Evolutionary conservation across 108 stramenopile genomes (phyloP).

Genomic region (Cyclostephanos invisitatus): DNA sequence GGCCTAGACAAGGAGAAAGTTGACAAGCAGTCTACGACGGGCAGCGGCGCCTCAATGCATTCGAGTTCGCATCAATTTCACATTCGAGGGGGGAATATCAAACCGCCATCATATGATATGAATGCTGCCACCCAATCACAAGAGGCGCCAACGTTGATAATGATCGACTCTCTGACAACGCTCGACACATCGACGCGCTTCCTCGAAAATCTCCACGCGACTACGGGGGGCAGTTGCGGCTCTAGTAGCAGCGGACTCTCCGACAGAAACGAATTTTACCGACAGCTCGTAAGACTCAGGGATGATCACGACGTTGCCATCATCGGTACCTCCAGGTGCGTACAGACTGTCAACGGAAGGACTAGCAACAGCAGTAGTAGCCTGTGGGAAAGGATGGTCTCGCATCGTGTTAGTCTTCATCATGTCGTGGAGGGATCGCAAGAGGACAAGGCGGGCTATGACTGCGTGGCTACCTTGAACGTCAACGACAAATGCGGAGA

Average conservation of each 20-base stretch:
- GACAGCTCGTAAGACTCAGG: constrained; percentile 43
- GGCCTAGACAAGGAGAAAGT: constrained; percentile 30
- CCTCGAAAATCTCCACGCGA: constrained; percentile 42
- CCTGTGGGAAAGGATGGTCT: constrained; percentile 47
- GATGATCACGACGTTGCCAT: constrained; percentile 47
- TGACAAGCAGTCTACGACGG: not conserved
- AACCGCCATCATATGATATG: not conserved
- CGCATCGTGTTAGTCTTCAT: constrained; percentile 40
- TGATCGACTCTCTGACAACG: constrained; percentile 49
- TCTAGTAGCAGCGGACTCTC: constrained; percentile 40
- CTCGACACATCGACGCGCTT: constrained; percentile 41
- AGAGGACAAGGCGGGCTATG: constrained; percentile 32
- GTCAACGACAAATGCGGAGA: constrained; percentile 8
- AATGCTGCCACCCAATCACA: not conserved
- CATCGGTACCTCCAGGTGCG: constrained; percentile 21
- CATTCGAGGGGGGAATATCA: not conserved
- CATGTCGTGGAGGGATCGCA: constrained; percentile 39
- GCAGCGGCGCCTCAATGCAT: not conserved
- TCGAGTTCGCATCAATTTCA: not conserved
- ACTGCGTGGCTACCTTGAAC: constrained; percentile 35
- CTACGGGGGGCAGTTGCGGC: constrained; percentile 2
- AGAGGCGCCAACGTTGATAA: constrained; percentile 34
- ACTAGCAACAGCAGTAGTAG: constrained; percentile 10
- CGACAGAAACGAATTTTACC: constrained; percentile 44
- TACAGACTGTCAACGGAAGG: not conserved